Evolutionary conservation across 208 protist genomes (phyloP), one percentile per base, ranked within the genome.

Genomic region (Leishmania aethiopica): DNA sequence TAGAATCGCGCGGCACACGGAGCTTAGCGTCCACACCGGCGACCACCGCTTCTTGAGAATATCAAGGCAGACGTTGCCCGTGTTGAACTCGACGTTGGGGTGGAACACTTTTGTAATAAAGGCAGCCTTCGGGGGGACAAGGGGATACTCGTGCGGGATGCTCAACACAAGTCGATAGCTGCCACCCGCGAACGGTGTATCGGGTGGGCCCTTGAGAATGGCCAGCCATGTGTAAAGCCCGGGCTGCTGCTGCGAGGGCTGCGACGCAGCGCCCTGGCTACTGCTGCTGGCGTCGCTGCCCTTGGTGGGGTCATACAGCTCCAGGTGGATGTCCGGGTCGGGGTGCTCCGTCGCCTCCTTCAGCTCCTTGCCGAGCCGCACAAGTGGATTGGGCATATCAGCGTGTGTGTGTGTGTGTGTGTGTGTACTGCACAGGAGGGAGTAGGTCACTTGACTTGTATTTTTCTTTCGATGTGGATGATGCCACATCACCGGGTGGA

Each of bases 101-200:
- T 98, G 96, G 77, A 98, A 98, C 42, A 98, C 91, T 37, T 92
- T 93, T 0, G 94, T 98, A 35, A 89, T 45, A 80, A 98, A 98
- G 40, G 77, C 42, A 0, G 94, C 95, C 15, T 83, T 88, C 5
- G 96, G 95, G 0, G 96, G 92, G 3, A 92, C 85, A 80, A 98
- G 94, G 11, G 96, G 96, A 81, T 98, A 98, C 40, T 97, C 91
- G 28, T 88, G 80, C 4, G 96, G 92, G 13, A 98, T 86, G 7
- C 81, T 81, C 42, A 98, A 69, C 25, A 90, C 75, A 7, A 98
- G 76, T 25, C 80, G 66, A 83, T 96, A 98, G 7, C 73, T 49
- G 62, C 93, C 94, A 11, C 92, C 93, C 37, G 88, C 94, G 74
- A 92, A 98, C 0, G 95, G 93, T 0, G 95, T 97, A 64, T 91